Percentiles rank a stretch among this genome's conserved stretches.
Evolutionary conservation across 2,329 filamentous ascomycete species (phyloP).

Genomic region (Dactylellina leptospora): DNA sequence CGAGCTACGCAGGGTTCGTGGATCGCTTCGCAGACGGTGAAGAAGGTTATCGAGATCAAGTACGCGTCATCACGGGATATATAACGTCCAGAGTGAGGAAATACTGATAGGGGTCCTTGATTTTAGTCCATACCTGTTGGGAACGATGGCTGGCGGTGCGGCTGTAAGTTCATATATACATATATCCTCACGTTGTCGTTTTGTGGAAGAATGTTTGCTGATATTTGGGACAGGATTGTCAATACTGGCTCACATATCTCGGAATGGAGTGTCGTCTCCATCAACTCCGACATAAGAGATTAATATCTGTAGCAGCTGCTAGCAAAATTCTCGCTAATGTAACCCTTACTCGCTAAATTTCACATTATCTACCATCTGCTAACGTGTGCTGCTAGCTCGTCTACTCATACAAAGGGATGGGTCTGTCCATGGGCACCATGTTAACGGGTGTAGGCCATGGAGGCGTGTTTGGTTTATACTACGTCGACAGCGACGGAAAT

Average conservation of each 20-base stretch:
- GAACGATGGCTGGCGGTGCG: constrained; percentile 97
- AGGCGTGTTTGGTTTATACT: constrained; percentile 97
- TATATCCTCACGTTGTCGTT: neutral
- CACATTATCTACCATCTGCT: neutral
- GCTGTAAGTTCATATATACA: constrained; percentile 68
- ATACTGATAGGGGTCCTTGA: constrained; percentile 28
- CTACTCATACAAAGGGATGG: constrained; percentile 99
- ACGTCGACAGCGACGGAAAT: constrained; percentile 97
- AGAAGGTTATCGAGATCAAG: constrained; percentile 99
- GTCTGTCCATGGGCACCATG: constrained; percentile 99
- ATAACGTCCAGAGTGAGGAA: neutral
- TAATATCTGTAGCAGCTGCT: constrained; percentile 95
- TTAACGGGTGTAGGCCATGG: constrained; percentile 94
- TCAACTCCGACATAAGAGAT: constrained; percentile 98
- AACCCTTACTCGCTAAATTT: neutral
- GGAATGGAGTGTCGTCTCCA: constrained; percentile 99
- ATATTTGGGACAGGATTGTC: constrained; percentile 73
- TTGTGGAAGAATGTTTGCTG: neutral
- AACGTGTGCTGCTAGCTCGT: constrained; percentile 67
- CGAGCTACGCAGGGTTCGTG: constrained; percentile 96
- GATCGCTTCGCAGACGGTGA: constrained; percentile 99
- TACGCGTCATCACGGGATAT: constrained; percentile 64
- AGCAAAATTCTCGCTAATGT: constrained; percentile 96
- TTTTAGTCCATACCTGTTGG: constrained; percentile 69
- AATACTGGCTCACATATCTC: constrained; percentile 99